Percentiles rank a stretch among this genome's conserved stretches.
Conservation (phyloP, 495 filamentous ascomycete species). For the Parmelia sp. region DNA sequence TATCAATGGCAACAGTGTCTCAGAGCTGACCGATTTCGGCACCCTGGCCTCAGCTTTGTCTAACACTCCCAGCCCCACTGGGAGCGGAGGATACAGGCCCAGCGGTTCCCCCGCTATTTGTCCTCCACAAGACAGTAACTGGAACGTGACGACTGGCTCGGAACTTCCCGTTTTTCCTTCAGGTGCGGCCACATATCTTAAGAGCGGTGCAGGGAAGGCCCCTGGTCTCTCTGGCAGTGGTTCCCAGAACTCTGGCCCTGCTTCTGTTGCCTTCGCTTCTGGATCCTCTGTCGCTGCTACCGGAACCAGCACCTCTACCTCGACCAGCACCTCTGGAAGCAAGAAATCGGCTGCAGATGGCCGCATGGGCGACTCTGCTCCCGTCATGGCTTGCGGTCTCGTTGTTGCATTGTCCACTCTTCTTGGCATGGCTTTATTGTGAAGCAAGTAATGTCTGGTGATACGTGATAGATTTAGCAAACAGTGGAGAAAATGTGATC, state of each 20-base stretch:
- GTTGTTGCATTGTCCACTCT: slow-evolving; percentile 54
- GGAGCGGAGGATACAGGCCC: slow-evolving; percentile 70
- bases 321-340: slow-evolving; percentile 24
- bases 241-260: slow-evolving; percentile 60
- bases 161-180: slow-evolving; percentile 69
- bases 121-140: slow-evolving; percentile 60
- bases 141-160: slow-evolving; percentile 60
- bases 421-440: slow-evolving; percentile 59
- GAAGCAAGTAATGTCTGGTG: background rate
- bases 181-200: slow-evolving; percentile 62
- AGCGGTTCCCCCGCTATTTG: slow-evolving; percentile 60
- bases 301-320: slow-evolving; percentile 27
- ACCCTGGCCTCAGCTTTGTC: slow-evolving; percentile 60
- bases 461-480: background rate
- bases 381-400: slow-evolving; percentile 46
- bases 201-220: slow-evolving; percentile 63
- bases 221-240: slow-evolving; percentile 66
- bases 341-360: slow-evolving; percentile 39
- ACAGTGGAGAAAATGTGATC: background rate
- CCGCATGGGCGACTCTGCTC: slow-evolving; percentile 41
- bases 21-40: slow-evolving; percentile 56
- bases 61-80: slow-evolving; percentile 57
- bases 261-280: slow-evolving; percentile 56
- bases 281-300: slow-evolving; percentile 53
- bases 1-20: slow-evolving; percentile 52